phyloP scores from a whole-genome alignment of 2,329 filamentous ascomycete species.

The Curvularia lunata region DNA sequence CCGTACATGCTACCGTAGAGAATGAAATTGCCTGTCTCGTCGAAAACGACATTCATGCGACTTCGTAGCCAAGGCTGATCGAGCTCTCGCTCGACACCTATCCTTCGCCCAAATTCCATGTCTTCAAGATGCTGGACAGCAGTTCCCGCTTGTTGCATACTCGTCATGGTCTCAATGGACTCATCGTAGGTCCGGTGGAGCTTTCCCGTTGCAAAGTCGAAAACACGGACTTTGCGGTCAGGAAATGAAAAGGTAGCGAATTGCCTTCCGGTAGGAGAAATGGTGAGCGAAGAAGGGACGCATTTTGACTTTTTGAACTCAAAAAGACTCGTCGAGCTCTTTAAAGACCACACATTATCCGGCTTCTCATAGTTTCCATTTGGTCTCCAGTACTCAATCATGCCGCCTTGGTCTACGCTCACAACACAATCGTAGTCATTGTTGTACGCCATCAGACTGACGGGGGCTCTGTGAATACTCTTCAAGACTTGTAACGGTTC shows the following conservation, averaged over 20 bases:
- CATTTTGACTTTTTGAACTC: conserved; percentile 96
- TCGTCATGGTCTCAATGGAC: conserved; percentile 83
- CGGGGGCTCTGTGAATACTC: conserved; percentile 79
- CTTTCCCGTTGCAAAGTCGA: conserved; percentile 89
- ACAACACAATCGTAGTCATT: conserved; percentile 86
- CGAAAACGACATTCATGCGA: conserved; percentile 87
- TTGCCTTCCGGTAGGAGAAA: conserved; percentile 84
- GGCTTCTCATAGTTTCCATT: conserved; percentile 85
- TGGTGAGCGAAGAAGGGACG: conserved; percentile 77
- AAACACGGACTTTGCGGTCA: conserved; percentile 89
- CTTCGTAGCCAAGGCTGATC: conserved; percentile 71
- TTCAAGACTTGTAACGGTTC: conserved; percentile 78
- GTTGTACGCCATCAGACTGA: conserved; percentile 89
- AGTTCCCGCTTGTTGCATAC: conserved; percentile 95
- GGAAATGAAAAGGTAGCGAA: conserved; percentile 92
- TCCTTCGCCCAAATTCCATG: conserved; percentile 86
- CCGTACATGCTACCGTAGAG: conserved; percentile 92
- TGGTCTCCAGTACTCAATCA: conserved; percentile 96
- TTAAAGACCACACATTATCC: conserved; percentile 87
- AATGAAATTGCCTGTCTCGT: conserved; percentile 95
- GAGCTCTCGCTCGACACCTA: conserved; percentile 86
- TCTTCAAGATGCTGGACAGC: conserved; percentile 81
- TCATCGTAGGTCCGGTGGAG: conserved; percentile 94
- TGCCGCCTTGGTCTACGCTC: conserved; percentile 86
- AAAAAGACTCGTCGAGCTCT: conserved; percentile 92